phyloP scores from a whole-genome alignment of 148 eudicot genomes.

The Rhododendron ovatum region DNA sequence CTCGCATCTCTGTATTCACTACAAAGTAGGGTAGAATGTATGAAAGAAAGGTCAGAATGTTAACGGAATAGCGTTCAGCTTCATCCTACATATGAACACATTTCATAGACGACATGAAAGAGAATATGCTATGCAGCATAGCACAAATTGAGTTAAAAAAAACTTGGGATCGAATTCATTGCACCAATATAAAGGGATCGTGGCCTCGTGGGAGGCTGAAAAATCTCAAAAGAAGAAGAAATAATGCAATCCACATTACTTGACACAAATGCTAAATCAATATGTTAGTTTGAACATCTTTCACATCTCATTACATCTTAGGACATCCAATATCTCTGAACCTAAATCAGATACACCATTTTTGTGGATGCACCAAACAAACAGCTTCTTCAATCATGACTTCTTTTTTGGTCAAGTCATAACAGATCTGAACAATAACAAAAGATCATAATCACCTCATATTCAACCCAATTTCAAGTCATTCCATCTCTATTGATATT shows the following conservation, averaged over 20 bases:
- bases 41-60: conserved; percentile 2
- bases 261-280: not conserved
- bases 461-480: not conserved
- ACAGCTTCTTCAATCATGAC: not conserved
- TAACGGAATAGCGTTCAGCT: not conserved
- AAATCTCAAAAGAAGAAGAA: not conserved
- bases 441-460: not conserved
- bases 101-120: conserved; percentile 8
- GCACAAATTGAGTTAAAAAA: not conserved
- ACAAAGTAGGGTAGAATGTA: conserved; percentile 14
- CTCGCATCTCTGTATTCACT: conserved; percentile 66
- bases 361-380: not conserved
- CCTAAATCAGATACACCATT: not conserved
- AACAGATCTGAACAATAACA: not conserved
- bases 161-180: not conserved
- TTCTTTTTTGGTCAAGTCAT: not conserved
- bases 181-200: not conserved
- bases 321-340: not conserved
- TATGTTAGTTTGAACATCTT: not conserved
- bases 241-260: not conserved
- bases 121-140: not conserved
- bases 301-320: not conserved
- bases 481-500: not conserved
- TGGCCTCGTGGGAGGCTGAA: not conserved
- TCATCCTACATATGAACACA: not conserved